Percentiles rank a stretch among this genome's conserved stretches.
Conservation (phyloP, 1,139 yeast species). For the Kazachstania sp. region DNA sequence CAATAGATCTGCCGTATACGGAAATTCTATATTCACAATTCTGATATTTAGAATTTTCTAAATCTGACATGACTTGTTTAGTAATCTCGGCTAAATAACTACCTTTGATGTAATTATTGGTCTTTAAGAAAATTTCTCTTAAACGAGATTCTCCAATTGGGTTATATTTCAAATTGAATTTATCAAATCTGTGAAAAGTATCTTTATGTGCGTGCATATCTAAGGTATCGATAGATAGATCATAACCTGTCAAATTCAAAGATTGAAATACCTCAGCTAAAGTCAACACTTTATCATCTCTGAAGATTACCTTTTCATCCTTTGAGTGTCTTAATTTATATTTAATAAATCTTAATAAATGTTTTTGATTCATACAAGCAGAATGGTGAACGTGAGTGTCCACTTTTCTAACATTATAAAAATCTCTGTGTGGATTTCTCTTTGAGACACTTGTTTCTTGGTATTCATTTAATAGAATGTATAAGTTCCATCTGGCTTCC, state of each 20-base stretch:
- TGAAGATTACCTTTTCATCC: slow-evolving; percentile 80
- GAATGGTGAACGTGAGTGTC: slow-evolving; percentile 99
- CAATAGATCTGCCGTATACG: slow-evolving; percentile 77
- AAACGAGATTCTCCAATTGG: slow-evolving; percentile 97
- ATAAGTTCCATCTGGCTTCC: slow-evolving; percentile 95
- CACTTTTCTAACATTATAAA: slow-evolving; percentile 94
- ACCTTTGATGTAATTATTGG: slow-evolving; percentile 88
- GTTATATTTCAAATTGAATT: slow-evolving; percentile 92
- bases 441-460: slow-evolving; percentile 85
- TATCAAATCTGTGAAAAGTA: slow-evolving; percentile 95
- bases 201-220: slow-evolving; percentile 99
- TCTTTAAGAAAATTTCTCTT: slow-evolving; percentile 89
- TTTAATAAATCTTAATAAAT: slow-evolving; percentile 85
- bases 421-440: slow-evolving; percentile 88
- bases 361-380: slow-evolving; percentile 98
- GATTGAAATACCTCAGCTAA: slow-evolving; percentile 83
- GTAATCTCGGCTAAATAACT: slow-evolving; percentile 88
- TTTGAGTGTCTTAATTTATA: slow-evolving; percentile 77
- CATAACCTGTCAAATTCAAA: slow-evolving; percentile 84
- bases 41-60: slow-evolving; percentile 91
- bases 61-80: slow-evolving; percentile 83
- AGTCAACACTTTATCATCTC: slow-evolving; percentile 89
- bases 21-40: slow-evolving; percentile 96
- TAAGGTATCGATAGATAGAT: slow-evolving; percentile 86
- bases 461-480: slow-evolving; percentile 77